phyloP scores from a whole-genome alignment of 2,329 filamentous ascomycete species.

The Scortechinia acanthostroma region DNA sequence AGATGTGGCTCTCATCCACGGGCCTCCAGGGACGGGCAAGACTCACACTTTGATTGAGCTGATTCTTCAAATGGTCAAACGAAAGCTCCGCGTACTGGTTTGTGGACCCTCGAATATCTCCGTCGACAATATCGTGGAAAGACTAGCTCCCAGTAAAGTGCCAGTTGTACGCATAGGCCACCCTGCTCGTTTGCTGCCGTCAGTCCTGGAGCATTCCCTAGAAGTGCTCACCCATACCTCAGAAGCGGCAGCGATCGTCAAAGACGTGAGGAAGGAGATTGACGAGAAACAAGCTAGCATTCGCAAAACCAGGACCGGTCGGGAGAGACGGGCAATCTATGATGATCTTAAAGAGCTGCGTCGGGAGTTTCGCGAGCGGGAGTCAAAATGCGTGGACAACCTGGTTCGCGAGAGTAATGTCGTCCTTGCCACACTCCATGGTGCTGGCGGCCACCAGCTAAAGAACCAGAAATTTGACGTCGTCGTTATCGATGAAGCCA shows the following conservation, averaged over 20 bases:
- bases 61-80: constrained; percentile 79
- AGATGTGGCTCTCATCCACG: constrained; percentile 86
- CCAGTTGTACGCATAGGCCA: constrained; percentile 87
- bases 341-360: constrained; percentile 76
- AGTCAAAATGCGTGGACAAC: constrained; percentile 72
- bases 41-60: constrained; percentile 94
- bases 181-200: constrained; percentile 80
- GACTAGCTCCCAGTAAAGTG: constrained; percentile 71
- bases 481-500: constrained; percentile 91
- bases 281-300: constrained; percentile 84
- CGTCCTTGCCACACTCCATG: constrained; percentile 86
- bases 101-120: constrained; percentile 95
- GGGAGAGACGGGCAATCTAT: constrained; percentile 77
- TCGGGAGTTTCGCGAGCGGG: constrained; percentile 80
- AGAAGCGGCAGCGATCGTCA: constrained; percentile 81
- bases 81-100: constrained; percentile 72
- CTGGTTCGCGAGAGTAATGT: constrained; percentile 75
- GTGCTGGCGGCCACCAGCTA: constrained; percentile 78
- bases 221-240: constrained; percentile 87
- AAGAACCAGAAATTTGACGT: constrained; percentile 79
- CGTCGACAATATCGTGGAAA: constrained; percentile 95
- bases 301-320: constrained; percentile 75
- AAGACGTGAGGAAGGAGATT: constrained; percentile 86
- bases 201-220: constrained; percentile 80
- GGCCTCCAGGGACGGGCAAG: constrained; percentile 91